These are phyloP conservation scores for Aegilops bicornis DNA, from an alignment of 176 grass and related monocot species.

Conservation along the genomic window DNA sequence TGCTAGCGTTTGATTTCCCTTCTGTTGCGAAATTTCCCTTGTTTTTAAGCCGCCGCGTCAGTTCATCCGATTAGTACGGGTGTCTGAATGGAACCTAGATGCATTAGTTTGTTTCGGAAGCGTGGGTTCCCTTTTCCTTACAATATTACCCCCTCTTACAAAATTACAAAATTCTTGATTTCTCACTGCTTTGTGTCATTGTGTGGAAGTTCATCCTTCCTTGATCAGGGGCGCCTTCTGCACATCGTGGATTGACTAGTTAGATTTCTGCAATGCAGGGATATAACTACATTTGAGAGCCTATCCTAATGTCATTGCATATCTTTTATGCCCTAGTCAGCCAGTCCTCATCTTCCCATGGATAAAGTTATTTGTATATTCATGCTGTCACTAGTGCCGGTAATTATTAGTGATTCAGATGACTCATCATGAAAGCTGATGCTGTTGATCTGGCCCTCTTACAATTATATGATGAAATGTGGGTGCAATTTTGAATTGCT, in stretches of 20 bases:
- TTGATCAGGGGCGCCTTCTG: neutral
- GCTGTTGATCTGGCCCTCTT: neutral
- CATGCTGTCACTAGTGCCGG: neutral
- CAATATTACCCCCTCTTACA: neutral
- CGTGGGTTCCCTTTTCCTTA: neutral
- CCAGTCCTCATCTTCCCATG: neutral
- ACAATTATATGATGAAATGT: neutral
- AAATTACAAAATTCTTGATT: neutral
- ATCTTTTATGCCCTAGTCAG: neutral
- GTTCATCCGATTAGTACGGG: neutral
- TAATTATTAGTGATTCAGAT: constrained; percentile 4
- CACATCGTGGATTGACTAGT: neutral
- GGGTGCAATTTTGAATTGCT: neutral
- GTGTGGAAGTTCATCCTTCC: neutral
- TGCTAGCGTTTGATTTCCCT: neutral
- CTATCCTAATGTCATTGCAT: neutral
- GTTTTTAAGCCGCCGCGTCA: neutral
- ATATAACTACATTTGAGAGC: neutral
- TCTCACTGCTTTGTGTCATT: neutral
- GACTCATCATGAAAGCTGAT: neutral
- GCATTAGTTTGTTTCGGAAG: neutral
- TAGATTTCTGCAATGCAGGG: neutral
- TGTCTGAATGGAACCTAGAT: neutral
- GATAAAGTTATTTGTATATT: neutral
- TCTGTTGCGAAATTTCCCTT: neutral